Conservation (phyloP, 2,329 filamentous ascomycete species). For the Seiridium cupressi region DNA sequence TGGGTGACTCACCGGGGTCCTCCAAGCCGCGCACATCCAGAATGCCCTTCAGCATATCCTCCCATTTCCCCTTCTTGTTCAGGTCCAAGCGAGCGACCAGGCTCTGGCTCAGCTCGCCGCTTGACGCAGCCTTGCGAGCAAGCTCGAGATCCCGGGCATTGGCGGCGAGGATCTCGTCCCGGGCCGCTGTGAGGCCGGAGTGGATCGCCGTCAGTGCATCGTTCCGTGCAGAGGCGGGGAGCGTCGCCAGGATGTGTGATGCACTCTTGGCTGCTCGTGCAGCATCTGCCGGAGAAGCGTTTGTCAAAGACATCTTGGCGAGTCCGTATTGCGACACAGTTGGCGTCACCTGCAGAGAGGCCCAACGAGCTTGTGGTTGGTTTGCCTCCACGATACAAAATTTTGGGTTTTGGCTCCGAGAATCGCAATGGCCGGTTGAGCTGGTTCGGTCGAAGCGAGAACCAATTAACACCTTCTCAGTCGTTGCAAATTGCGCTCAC, state of each 20-base stretch:
- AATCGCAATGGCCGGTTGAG: neutral
- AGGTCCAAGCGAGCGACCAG: constrained; percentile 88
- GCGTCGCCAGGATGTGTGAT: constrained; percentile 78
- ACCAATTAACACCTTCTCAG: too few relatives aligned
- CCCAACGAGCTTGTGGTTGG: neutral
- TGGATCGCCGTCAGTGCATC: constrained; percentile 82
- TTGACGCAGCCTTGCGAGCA: constrained; percentile 70
- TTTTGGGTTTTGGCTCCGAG: neutral
- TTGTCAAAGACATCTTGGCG: constrained; percentile 78
- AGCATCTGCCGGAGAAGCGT: constrained; percentile 74
- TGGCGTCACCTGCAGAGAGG: neutral
- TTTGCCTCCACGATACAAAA: neutral
- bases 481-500: too few relatives aligned
- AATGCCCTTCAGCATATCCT: constrained; percentile 96
- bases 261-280: constrained; percentile 77
- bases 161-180: constrained; percentile 76
- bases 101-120: constrained; percentile 75
- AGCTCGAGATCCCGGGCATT: constrained; percentile 80
- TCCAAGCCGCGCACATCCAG: constrained; percentile 79
- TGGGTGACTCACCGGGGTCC: constrained; percentile 70
- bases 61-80: constrained; percentile 84
- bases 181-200: constrained; percentile 66
- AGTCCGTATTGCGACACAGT: neutral
- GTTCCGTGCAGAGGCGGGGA: constrained; percentile 76
- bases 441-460: neutral